Percentiles rank a stretch among this genome's conserved stretches.
Conservation (phyloP, 2,329 filamentous ascomycete species). For the Nannizzia gypsea region DNA sequence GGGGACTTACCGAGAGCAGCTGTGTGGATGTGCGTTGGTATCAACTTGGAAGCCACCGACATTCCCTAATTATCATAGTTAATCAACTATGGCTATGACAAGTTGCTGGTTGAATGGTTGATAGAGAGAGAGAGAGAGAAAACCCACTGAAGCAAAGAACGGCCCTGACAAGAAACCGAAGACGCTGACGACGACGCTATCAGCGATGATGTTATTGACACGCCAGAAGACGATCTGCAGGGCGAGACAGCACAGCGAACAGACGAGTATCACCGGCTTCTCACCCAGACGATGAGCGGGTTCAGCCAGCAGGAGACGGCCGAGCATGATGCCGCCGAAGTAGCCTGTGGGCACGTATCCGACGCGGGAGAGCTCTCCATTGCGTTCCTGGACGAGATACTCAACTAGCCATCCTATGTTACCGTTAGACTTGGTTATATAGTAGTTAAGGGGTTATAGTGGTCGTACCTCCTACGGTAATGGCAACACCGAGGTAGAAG, state of each 20-base stretch:
- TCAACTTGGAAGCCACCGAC: slow-evolving; percentile 42
- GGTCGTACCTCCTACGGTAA: slow-evolving; percentile 49
- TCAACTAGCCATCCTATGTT: slow-evolving; percentile 50
- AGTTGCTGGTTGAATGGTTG: too few species aligned
- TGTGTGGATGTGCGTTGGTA: slow-evolving; percentile 37
- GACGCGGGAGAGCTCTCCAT: slow-evolving; percentile 45
- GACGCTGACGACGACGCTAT: slow-evolving; percentile 43
- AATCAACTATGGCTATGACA: too few species aligned
- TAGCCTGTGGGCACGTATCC: slow-evolving; percentile 53
- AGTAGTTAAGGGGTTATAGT: not conserved
- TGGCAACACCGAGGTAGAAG: slow-evolving; percentile 65
- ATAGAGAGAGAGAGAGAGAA: not conserved
- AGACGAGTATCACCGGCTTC: slow-evolving; percentile 45
- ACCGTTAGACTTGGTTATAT: not conserved
- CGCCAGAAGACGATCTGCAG: slow-evolving; percentile 50
- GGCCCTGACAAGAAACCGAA: slow-evolving; percentile 49
- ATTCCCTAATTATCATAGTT: slow-evolving; percentile 34
- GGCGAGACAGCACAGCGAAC: slow-evolving; percentile 40
- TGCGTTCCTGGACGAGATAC: slow-evolving; percentile 49
- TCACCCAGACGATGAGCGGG: slow-evolving; percentile 49
- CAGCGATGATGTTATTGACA: slow-evolving; percentile 37
- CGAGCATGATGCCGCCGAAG: slow-evolving; percentile 47
- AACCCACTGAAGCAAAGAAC: slow-evolving; percentile 43
- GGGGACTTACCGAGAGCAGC: slow-evolving; percentile 36
- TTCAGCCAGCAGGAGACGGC: slow-evolving; percentile 46